phyloP scores from a whole-genome alignment of 306 rosid species.

The Cucurbita maxima region DNA sequence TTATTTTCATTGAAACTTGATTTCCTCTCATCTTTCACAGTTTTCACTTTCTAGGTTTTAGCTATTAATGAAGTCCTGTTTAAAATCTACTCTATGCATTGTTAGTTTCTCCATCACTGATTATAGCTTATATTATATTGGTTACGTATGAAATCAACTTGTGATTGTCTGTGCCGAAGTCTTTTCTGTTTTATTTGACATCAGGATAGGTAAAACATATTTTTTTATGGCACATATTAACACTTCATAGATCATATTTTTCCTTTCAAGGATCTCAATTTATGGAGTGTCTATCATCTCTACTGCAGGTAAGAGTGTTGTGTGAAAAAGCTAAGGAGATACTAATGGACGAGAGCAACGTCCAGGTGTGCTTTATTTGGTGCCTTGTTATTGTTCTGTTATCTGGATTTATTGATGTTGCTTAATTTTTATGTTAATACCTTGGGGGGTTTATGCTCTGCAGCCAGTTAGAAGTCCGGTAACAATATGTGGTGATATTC shows the following conservation, averaged over 20 bases:
- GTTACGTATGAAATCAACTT: background rate
- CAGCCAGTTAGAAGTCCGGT: slow-evolving; percentile 98
- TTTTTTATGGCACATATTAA: background rate
- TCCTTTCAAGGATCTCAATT: background rate
- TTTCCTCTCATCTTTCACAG: background rate
- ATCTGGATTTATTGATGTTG: background rate
- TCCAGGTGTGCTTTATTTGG: slow-evolving; percentile 42
- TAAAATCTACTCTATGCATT: background rate
- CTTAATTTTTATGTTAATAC: background rate
- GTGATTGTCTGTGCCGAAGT: background rate
- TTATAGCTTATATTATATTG: background rate
- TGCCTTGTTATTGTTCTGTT: background rate
- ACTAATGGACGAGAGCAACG: slow-evolving; percentile 94
- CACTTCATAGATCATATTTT: background rate
- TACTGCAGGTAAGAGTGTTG: slow-evolving; percentile 52
- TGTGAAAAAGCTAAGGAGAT: slow-evolving; percentile 94
- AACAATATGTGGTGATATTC: slow-evolving; percentile 94
- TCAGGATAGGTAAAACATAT: background rate
- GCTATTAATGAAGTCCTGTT: background rate
- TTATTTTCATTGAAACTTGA: background rate
- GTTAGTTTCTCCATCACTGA: background rate
- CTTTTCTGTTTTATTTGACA: background rate
- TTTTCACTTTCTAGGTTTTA: background rate
- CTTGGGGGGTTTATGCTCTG: slow-evolving; percentile 12
- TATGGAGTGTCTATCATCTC: background rate